Evolutionary conservation across 208 protist species (phyloP).

Genomic region (Phytomonas serpens): DNA sequence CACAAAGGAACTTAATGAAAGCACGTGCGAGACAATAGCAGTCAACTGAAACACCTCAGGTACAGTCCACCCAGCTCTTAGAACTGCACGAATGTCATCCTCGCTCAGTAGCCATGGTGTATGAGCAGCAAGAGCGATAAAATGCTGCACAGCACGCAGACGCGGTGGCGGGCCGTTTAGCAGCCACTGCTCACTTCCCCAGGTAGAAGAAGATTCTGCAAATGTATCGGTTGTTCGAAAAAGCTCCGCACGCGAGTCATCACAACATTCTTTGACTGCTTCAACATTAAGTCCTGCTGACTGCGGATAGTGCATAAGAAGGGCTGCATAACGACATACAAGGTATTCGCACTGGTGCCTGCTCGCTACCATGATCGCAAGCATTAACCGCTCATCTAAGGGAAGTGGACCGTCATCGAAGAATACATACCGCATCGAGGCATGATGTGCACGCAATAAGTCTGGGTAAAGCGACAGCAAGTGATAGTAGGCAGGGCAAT

Average conservation of each 20-base stretch:
- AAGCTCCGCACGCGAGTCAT: background rate
- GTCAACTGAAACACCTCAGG: conserved; percentile 68
- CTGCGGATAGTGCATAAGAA: conserved; percentile 40
- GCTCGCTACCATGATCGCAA: conserved; percentile 73
- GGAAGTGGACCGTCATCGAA: conserved; percentile 69
- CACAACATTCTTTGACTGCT: conserved; percentile 10
- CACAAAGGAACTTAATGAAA: conserved; percentile 65
- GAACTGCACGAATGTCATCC: conserved; percentile 29
- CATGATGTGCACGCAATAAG: conserved; percentile 61
- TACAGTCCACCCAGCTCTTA: conserved; percentile 61
- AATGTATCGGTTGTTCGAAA: background rate
- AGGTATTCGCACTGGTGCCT: conserved; percentile 79
- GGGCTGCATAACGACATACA: conserved; percentile 50
- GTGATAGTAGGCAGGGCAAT: conserved; percentile 62
- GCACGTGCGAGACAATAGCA: conserved; percentile 55
- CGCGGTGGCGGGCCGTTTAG: conserved; percentile 42
- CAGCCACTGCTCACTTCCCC: conserved; percentile 36
- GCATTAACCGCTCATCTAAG: conserved; percentile 66
- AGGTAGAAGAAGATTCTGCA: conserved; percentile 8
- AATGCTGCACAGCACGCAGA: conserved; percentile 42
- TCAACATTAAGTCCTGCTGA: conserved; percentile 11
- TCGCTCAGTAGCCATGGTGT: conserved; percentile 64
- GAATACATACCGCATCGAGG: conserved; percentile 48
- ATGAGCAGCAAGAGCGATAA: conserved; percentile 73
- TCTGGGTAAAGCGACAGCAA: conserved; percentile 52